Percentiles rank a stretch among this genome's conserved stretches.
phyloP scores from a whole-genome alignment of 1,139 yeast species.

The Debaryomycetaceae sp. region DNA sequence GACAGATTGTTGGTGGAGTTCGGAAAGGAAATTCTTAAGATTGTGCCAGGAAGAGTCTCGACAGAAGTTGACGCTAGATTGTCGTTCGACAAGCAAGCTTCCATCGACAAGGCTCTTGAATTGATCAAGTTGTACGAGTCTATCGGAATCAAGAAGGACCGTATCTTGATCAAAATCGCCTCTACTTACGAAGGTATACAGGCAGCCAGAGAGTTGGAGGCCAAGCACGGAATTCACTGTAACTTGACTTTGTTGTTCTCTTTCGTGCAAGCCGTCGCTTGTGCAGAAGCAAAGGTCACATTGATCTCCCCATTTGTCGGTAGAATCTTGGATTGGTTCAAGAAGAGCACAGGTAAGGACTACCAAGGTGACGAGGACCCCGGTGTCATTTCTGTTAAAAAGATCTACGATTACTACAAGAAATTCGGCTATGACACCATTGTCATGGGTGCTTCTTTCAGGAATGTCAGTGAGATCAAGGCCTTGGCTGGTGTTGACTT shows the following conservation, averaged over 20 bases:
- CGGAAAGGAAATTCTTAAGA: constrained; percentile 87
- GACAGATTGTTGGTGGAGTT: constrained; percentile 94
- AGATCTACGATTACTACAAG: constrained; percentile 95
- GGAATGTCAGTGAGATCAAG: constrained; percentile 94
- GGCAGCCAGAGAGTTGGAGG: constrained; percentile 94
- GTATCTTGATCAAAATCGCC: constrained; percentile 93
- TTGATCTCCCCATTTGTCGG: constrained; percentile 98
- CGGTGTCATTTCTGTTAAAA: constrained; percentile 89
- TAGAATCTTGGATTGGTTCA: constrained; percentile 98
- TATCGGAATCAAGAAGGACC: constrained; percentile 80
- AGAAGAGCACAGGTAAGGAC: constrained; percentile 87
- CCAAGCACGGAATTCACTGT: constrained; percentile 87
- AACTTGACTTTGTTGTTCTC: constrained; percentile 95
- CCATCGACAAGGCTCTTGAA: constrained; percentile 86
- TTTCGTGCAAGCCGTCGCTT: constrained; percentile 95
- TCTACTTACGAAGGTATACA: constrained; percentile 99
- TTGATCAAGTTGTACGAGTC: constrained; percentile 81
- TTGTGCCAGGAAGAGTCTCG: constrained; percentile 98
- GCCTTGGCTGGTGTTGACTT: constrained; percentile 97
- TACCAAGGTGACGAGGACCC: constrained; percentile 85
- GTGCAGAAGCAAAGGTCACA: constrained; percentile 96
- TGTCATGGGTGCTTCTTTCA: constrained; percentile 99
- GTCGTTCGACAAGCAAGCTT: constrained; percentile 91
- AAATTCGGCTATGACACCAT: constrained; percentile 94
- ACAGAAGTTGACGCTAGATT: constrained; percentile 99